phyloP scores from a whole-genome alignment of 306 rosid genomes.

The Vigna hirtella region DNA sequence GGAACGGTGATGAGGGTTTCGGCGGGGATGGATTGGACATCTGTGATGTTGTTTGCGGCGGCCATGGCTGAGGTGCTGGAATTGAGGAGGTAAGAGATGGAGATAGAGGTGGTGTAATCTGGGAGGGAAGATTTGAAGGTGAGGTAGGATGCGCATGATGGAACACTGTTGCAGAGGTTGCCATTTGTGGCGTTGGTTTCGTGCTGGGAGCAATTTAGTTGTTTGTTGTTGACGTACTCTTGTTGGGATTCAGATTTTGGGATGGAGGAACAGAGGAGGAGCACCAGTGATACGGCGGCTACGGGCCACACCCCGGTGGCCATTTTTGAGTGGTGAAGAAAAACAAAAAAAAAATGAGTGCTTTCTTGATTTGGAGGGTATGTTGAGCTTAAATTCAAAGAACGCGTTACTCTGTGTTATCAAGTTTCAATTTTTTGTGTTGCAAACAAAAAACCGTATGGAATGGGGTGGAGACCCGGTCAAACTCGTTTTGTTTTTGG shows the following conservation, averaged over 20 bases:
- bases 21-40: slow-evolving; percentile 43
- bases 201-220: slow-evolving; percentile 57
- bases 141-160: slow-evolving; percentile 65
- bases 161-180: not conserved
- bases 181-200: slow-evolving; percentile 49
- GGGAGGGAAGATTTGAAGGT: slow-evolving; percentile 62
- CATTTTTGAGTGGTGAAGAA: not conserved
- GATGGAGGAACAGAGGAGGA: not conserved
- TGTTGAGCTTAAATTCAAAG: not conserved
- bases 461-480: not conserved
- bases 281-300: not conserved
- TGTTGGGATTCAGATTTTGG: slow-evolving; percentile 52
- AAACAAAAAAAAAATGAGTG: not conserved
- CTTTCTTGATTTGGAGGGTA: not conserved
- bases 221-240: slow-evolving; percentile 63
- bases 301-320: not conserved
- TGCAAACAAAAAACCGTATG: not conserved
- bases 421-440: not conserved
- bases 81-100: slow-evolving; percentile 55
- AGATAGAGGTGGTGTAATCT: slow-evolving; percentile 42
- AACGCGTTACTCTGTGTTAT: slow-evolving; percentile 11
- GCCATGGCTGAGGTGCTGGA: slow-evolving; percentile 47
- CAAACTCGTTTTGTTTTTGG: slow-evolving; percentile 18
- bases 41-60: slow-evolving; percentile 61
- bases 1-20: slow-evolving; percentile 55